phyloP scores from a whole-genome alignment of 148 eudicot genomes.

The Rhododendron ovatum region DNA sequence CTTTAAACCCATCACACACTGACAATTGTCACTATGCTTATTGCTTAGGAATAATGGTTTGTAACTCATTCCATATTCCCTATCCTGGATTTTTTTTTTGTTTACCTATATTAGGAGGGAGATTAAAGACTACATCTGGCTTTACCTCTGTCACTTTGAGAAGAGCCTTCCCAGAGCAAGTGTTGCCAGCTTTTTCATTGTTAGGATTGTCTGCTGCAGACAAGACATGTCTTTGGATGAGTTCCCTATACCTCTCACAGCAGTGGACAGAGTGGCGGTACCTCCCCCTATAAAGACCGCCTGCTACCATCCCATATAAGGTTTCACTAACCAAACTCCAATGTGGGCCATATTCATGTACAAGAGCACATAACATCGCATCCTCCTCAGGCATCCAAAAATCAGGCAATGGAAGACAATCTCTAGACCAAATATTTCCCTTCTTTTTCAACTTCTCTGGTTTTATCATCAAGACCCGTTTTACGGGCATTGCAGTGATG shows the following conservation, averaged over 20 bases:
- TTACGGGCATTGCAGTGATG: constrained; percentile 59
- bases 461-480: constrained; percentile 63
- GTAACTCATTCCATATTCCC: neutral
- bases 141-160: constrained; percentile 89
- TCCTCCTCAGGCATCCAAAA: constrained; percentile 86
- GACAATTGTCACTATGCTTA: neutral
- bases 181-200: constrained; percentile 56
- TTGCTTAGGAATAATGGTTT: neutral
- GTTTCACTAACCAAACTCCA: constrained; percentile 92
- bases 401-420: constrained; percentile 72
- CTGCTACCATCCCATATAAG: constrained; percentile 77
- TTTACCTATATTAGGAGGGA: neutral
- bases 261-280: constrained; percentile 83
- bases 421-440: constrained; percentile 74
- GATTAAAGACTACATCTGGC: constrained; percentile 6
- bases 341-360: constrained; percentile 88
- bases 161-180: constrained; percentile 61
- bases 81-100: neutral
- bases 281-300: constrained; percentile 83
- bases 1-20: neutral
- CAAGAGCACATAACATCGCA: constrained; percentile 79
- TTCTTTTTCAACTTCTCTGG: constrained; percentile 76
- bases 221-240: constrained; percentile 67
- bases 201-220: constrained; percentile 48
- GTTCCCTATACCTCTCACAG: constrained; percentile 94